Conservation (phyloP, 495 filamentous ascomycete genomes). For the Lepidopterella palustris region DNA sequence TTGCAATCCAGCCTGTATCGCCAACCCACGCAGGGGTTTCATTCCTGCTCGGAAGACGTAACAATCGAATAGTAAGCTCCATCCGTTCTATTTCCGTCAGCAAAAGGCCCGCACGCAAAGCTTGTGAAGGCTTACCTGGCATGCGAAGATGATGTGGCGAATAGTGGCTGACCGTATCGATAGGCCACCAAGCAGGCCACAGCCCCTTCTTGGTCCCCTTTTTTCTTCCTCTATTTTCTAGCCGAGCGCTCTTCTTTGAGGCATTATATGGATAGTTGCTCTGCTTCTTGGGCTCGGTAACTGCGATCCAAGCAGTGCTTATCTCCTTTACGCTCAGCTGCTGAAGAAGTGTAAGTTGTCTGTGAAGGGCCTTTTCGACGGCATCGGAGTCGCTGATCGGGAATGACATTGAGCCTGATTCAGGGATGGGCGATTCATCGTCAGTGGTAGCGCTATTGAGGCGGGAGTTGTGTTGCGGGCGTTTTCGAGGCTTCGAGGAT, state of each 20-base stretch:
- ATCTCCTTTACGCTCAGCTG: constrained; percentile 69
- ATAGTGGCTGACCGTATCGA: constrained; percentile 55
- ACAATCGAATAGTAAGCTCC: constrained; percentile 34
- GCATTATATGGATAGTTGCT: constrained; percentile 70
- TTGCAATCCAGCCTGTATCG: not conserved
- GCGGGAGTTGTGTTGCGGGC: not conserved
- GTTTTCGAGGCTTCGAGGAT: not conserved
- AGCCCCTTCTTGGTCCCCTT: not conserved
- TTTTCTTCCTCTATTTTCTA: not conserved
- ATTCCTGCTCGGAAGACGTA: too few relatives aligned
- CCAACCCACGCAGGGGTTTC: too few relatives aligned
- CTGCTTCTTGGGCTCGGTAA: constrained; percentile 82
- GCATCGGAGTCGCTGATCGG: constrained; percentile 13
- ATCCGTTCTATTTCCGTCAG: constrained; percentile 31
- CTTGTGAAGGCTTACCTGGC: constrained; percentile 45
- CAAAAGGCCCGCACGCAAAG: constrained; percentile 22
- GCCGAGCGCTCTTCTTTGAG: constrained; percentile 13
- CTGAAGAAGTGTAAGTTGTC: constrained; percentile 60
- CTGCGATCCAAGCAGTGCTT: constrained; percentile 73
- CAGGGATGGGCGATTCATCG: not conserved
- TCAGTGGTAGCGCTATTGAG: not conserved
- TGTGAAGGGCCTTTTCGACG: constrained; percentile 45
- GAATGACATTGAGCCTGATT: not conserved
- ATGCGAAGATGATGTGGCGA: constrained; percentile 83
- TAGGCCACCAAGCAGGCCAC: constrained; percentile 79